Conservation (phyloP, 768 basidiomycete species). For the Russula sp. region DNA sequence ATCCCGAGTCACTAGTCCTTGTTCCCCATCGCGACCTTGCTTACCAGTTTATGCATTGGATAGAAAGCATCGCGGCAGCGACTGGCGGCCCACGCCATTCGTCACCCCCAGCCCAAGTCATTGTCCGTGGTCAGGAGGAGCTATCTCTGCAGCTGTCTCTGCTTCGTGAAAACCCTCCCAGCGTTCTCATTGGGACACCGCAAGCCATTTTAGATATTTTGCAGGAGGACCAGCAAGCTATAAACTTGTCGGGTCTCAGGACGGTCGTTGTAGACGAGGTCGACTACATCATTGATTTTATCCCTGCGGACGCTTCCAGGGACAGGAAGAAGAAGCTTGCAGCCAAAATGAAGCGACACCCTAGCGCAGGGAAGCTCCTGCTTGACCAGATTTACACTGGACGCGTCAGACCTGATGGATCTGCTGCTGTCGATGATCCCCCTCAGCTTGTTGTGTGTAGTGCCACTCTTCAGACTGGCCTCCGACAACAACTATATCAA, state of each 20-base stretch:
- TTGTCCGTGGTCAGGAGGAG: constrained; percentile 46
- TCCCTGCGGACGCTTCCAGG: constrained; percentile 37
- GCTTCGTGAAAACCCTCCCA: constrained; percentile 36
- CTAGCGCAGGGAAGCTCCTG: constrained; percentile 50
- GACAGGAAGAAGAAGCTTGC: constrained; percentile 35
- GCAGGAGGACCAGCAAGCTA: constrained; percentile 34
- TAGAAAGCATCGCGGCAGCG: not conserved
- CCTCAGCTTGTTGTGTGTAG: constrained; percentile 63
- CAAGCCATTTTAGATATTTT: constrained; percentile 56
- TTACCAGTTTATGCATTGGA: constrained; percentile 15
- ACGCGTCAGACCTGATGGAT: constrained; percentile 23
- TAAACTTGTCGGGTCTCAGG: constrained; percentile 42
- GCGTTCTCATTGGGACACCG: constrained; percentile 66
- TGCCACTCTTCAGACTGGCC: constrained; percentile 56
- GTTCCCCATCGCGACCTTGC: constrained; percentile 18
- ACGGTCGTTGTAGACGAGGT: constrained; percentile 70
- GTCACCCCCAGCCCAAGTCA: constrained; percentile 41
- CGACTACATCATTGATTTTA: constrained; percentile 58
- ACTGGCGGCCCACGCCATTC: constrained; percentile 25
- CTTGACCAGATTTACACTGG: constrained; percentile 47
- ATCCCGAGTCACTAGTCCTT: constrained; percentile 13
- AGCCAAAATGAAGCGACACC: constrained; percentile 44
- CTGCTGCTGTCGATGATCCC: constrained; percentile 24
- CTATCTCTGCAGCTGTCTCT: constrained; percentile 32
- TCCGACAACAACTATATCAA: constrained; percentile 45